Conservation (phyloP, 805 yeast species). For the Candida germanica region DNA sequence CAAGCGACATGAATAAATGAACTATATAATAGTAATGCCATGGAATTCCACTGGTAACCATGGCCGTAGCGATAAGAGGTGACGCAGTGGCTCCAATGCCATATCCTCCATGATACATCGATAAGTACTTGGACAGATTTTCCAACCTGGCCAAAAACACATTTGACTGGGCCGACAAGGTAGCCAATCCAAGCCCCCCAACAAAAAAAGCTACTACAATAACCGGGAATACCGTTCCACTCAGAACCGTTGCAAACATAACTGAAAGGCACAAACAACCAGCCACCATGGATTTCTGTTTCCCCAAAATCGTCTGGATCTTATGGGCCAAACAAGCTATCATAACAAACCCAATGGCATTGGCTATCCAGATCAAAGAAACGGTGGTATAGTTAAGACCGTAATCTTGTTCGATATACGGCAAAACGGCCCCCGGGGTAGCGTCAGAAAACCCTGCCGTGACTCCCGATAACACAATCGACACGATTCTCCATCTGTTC, state of each 20-base stretch:
- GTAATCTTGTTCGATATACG: conserved; percentile 50
- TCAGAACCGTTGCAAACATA: conserved; percentile 45
- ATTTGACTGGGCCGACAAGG: conserved; percentile 48
- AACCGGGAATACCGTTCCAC: conserved; percentile 49
- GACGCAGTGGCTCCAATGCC: conserved; percentile 72
- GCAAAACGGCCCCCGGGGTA: conserved; percentile 60
- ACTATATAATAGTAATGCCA: conserved; percentile 59
- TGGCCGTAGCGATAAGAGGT: conserved; percentile 60
- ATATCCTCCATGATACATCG: conserved; percentile 63
- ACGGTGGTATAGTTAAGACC: conserved; percentile 49
- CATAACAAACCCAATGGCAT: conserved; percentile 52
- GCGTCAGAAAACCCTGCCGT: conserved; percentile 50
- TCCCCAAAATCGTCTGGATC: conserved; percentile 40
- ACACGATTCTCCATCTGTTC: conserved; percentile 40
- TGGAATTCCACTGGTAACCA: conserved; percentile 45
- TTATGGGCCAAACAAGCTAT: conserved; percentile 50
- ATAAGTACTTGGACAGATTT: conserved; percentile 56
- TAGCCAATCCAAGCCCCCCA: conserved; percentile 58
- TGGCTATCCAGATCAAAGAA: conserved; percentile 56
- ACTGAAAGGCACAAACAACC: conserved; percentile 35
- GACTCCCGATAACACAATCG: conserved; percentile 40
- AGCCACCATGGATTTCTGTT: conserved; percentile 33
- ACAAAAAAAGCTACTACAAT: conserved; percentile 49
- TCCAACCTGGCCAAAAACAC: conserved; percentile 48
- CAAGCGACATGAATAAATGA: conserved; percentile 37